These are phyloP conservation scores for Metschnikowia cerradonensis DNA, from an alignment of 805 yeast genomes.

Conservation along the genomic window DNA sequence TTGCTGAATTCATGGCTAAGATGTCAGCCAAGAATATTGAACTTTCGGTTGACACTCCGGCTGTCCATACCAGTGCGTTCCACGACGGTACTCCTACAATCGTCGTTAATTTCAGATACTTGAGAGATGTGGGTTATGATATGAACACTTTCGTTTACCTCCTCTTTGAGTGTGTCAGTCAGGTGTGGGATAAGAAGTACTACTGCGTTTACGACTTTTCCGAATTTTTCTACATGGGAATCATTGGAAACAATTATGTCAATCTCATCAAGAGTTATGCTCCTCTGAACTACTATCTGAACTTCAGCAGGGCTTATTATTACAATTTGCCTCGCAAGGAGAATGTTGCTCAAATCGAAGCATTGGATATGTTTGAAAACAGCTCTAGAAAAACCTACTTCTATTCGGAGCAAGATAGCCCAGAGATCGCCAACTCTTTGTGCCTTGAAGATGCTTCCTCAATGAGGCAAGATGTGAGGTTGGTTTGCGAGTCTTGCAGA, in stretches of 20 bases:
- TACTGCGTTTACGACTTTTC: slow-evolving; percentile 68
- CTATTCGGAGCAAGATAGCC: slow-evolving; percentile 33
- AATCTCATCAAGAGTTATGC: slow-evolving; percentile 40
- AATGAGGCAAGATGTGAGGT: slow-evolving; percentile 35
- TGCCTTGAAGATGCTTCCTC: slow-evolving; percentile 32
- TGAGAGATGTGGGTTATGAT: slow-evolving; percentile 35
- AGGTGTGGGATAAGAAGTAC: slow-evolving; percentile 67
- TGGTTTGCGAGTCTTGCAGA: slow-evolving; percentile 28
- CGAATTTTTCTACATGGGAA: slow-evolving; percentile 39
- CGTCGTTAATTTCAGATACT: slow-evolving; percentile 43
- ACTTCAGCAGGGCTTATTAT: slow-evolving; percentile 53
- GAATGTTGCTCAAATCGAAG: slow-evolving; percentile 20
- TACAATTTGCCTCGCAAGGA: slow-evolving; percentile 42
- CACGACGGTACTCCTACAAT: slow-evolving; percentile 71
- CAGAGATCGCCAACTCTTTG: slow-evolving; percentile 31
- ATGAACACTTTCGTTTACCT: slow-evolving; percentile 54
- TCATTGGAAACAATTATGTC: slow-evolving; percentile 27
- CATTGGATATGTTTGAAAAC: slow-evolving; percentile 20
- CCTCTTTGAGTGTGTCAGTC: slow-evolving; percentile 59
- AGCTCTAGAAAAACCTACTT: slow-evolving; percentile 19
- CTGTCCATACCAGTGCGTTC: slow-evolving; percentile 62
- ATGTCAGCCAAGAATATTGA: slow-evolving; percentile 54
- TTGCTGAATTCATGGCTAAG: slow-evolving; percentile 72
- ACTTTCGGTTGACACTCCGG: slow-evolving; percentile 36
- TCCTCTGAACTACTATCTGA: slow-evolving; percentile 48